Evolutionary conservation across 2,329 filamentous ascomycete species (phyloP).

Genomic region (Alternaria sp.): DNA sequence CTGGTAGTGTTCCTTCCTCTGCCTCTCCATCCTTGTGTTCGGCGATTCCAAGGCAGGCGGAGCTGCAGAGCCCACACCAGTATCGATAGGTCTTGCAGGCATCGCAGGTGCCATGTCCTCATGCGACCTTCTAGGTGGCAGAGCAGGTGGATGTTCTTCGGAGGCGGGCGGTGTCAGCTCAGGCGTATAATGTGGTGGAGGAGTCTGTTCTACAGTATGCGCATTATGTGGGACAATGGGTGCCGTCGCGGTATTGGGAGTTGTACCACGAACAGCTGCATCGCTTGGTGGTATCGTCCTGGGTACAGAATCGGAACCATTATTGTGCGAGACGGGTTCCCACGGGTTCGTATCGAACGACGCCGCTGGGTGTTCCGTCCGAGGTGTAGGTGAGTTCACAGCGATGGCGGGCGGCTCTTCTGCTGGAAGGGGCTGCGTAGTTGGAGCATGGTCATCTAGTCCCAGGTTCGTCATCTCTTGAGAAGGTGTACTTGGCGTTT

Average conservation of each 20-base stretch:
- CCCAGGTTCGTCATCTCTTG: conserved; percentile 53
- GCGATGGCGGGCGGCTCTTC: conserved; percentile 44
- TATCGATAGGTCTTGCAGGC: conserved; percentile 47
- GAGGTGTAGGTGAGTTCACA: conserved; percentile 32
- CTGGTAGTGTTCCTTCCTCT: conserved; percentile 80
- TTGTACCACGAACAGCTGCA: conserved; percentile 19
- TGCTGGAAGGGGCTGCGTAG: conserved; percentile 22
- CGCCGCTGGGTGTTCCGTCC: conserved; percentile 34
- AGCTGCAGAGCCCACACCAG: conserved; percentile 23
- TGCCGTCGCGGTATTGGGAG: conserved; percentile 34
- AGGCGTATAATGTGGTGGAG: conserved; percentile 13
- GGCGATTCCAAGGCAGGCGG: conserved; percentile 51
- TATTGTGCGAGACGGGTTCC: conserved; percentile 28
- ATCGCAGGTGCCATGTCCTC: conserved; percentile 47
- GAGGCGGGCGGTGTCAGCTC: conserved; percentile 6
- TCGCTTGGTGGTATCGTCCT: neutral
- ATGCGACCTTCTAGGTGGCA: conserved; percentile 45
- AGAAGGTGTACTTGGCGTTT: conserved; percentile 51
- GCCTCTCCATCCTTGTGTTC: conserved; percentile 52
- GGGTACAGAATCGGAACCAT: neutral
- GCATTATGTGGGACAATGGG: conserved; percentile 39
- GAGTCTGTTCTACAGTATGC: conserved; percentile 34
- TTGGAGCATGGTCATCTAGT: conserved; percentile 35
- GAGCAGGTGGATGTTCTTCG: conserved; percentile 43
- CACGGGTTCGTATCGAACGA: conserved; percentile 41